Evolutionary conservation across 345 rosid genomes (phyloP), one percentile per base, ranked within the genome.

Genomic region (Eucalyptus albens): DNA sequence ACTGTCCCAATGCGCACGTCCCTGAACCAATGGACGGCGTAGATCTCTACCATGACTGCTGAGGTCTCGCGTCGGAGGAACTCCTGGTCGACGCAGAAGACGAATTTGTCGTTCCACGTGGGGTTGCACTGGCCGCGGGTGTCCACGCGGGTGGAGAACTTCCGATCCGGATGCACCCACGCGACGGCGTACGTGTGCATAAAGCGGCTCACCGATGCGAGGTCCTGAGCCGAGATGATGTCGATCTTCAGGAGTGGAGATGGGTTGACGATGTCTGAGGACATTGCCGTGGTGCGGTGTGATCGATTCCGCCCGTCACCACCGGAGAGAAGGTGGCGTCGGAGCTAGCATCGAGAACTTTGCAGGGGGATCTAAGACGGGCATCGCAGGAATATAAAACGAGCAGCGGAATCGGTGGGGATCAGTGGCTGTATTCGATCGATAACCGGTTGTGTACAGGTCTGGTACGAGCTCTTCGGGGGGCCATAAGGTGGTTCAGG

Each of bases 51-150:
- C 91, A 95, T 95, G 47, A 97, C 94, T 4, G 98, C 97, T 1
- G 99, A 97, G 55, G 99, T 96, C 53, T 97, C 98, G 10, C 93
- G 92, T 33, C 88, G 87, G 44, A 97, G 94, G 86, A 97, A 97
- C 50, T 91, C 94, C n/a, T 96, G 97, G 87, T 94, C 97, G 31
- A 97, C 98, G 6, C 98, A 96, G 86, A 97, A 97, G 8, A 97
- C 95, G 45, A 97, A 96, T 89, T 97, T 96, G 90, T 97, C 99
- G 69, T 97, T 97, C 99, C 99, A 97, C 2, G 98, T 95, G 5
- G 99, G 99, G 88, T 94, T 94, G 80, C 90, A 88, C 15, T 91
- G 93, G 50, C 98, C 97, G 9, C 82, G 10, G 53, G 92, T 87
- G 77, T 96, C 97, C 24, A 97, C 94, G 11, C 98, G 93, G 42